These are phyloP conservation scores for Phytophthora sojae DNA, from an alignment of 352 stramenopile species.

Conservation along the genomic window DNA sequence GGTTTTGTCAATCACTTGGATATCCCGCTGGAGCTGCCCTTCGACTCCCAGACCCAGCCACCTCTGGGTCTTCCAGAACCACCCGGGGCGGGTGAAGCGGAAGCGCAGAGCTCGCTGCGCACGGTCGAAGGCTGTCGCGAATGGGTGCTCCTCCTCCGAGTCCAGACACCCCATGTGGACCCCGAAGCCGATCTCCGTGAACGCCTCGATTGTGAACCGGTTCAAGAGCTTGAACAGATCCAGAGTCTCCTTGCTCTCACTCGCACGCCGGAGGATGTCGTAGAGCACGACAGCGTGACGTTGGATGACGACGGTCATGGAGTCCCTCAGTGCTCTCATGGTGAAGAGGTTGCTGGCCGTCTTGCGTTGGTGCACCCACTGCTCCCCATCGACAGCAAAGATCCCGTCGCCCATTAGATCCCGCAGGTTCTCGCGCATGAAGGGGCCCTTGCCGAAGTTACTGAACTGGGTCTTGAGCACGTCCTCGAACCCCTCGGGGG, in stretches of 20 bases:
- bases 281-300: slow-evolving; percentile 28
- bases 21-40: slow-evolving; percentile 32
- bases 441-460: slow-evolving; percentile 62
- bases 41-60: slow-evolving; percentile 23
- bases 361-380: slow-evolving; percentile 78
- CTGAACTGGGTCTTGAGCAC: slow-evolving; percentile 65
- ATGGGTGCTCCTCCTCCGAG: slow-evolving; percentile 43
- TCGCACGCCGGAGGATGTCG: slow-evolving; percentile 17
- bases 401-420: slow-evolving; percentile 75
- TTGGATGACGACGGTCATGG: slow-evolving; percentile 40
- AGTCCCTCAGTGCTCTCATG: slow-evolving; percentile 39
- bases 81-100: slow-evolving; percentile 42
- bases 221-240: slow-evolving; percentile 54
- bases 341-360: slow-evolving; percentile 87
- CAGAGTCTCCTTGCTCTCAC: slow-evolving; percentile 12
- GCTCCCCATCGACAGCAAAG: slow-evolving; percentile 59
- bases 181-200: slow-evolving; percentile 73
- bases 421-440: slow-evolving; percentile 35
- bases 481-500: slow-evolving; percentile 44
- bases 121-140: slow-evolving; percentile 59
- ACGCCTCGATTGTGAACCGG: slow-evolving; percentile 70
- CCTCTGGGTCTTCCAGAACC: slow-evolving; percentile 2
- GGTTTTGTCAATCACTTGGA: slow-evolving; percentile 46
- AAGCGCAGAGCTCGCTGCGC: slow-evolving; percentile 37
- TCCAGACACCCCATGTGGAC: slow-evolving; percentile 44